Conservation (phyloP, 768 basidiomycete species). For the Boletus sp. region DNA sequence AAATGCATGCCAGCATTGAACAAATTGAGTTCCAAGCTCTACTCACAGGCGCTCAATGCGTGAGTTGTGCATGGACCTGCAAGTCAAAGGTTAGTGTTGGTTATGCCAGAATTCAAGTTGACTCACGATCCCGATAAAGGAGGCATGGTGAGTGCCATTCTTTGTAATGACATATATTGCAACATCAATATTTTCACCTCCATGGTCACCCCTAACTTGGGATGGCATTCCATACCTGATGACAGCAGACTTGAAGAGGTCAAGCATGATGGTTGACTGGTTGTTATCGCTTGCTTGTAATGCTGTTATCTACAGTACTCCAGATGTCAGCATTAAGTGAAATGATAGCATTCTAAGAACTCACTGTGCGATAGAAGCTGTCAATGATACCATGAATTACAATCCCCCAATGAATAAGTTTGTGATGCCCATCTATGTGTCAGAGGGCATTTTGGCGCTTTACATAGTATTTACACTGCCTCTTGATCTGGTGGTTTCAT, state of each 20-base stretch:
- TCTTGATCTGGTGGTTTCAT: not conserved
- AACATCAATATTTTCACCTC: constrained; percentile 31
- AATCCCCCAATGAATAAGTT: not conserved
- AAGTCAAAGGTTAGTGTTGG: constrained; percentile 10
- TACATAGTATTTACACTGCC: not conserved
- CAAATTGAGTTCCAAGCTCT: constrained; percentile 29
- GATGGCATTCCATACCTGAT: not conserved
- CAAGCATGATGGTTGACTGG: not conserved
- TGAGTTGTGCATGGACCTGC: constrained; percentile 34
- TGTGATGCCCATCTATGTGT: not conserved
- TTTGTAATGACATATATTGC: constrained; percentile 23
- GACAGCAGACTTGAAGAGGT: not conserved
- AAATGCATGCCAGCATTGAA: constrained; percentile 25
- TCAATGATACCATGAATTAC: not conserved
- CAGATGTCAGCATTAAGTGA: not conserved
- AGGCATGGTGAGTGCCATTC: constrained; percentile 23
- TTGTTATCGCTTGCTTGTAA: not conserved
- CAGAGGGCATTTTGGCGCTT: not conserved
- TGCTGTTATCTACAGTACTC: not conserved
- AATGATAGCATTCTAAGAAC: not conserved
- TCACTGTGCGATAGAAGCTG: not conserved
- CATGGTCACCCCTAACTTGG: constrained; percentile 23
- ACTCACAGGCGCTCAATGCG: constrained; percentile 31
- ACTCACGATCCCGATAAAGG: constrained; percentile 28
- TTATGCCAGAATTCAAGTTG: constrained; percentile 14